A percentile compares a stretch with the other conserved stretches of the same genome.
These are phyloP conservation scores for Alternaria arborescens DNA, from an alignment of 2,329 filamentous ascomycete genomes.

Conservation along the genomic window DNA sequence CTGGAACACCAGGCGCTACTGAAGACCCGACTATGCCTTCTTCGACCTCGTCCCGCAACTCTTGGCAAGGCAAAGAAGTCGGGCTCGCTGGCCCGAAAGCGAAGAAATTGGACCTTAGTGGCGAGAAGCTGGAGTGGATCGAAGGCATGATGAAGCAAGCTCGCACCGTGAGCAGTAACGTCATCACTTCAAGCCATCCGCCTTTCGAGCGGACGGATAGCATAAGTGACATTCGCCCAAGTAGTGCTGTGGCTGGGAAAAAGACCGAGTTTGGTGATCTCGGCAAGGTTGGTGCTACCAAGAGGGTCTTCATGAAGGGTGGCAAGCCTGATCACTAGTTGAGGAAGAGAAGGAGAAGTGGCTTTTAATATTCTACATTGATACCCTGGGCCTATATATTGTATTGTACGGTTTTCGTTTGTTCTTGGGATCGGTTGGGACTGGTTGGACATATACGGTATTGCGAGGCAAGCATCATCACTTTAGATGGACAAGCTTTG, in stretches of 20 bases:
- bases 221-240: constrained; percentile 33
- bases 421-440: neutral
- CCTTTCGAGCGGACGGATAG: constrained; percentile 37
- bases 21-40: constrained; percentile 38
- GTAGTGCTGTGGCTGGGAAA: constrained; percentile 20
- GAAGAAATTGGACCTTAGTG: constrained; percentile 70
- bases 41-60: constrained; percentile 39
- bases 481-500: constrained; percentile 13
- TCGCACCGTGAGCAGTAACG: constrained; percentile 71
- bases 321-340: constrained; percentile 22
- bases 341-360: neutral
- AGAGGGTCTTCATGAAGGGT: constrained; percentile 70
- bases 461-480: neutral
- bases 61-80: constrained; percentile 57
- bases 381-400: constrained; percentile 13
- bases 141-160: constrained; percentile 85
- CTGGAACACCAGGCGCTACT: constrained; percentile 38
- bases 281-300: constrained; percentile 75
- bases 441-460: neutral
- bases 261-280: constrained; percentile 69
- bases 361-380: constrained; percentile 14
- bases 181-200: constrained; percentile 27
- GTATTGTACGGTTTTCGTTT: constrained; percentile 1
- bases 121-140: constrained; percentile 80
- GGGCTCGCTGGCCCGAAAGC: constrained; percentile 75